Base-by-base conservation (phyloP, 768 basidiomycete species). In the Amanita pseudoporphyria region DNA sequence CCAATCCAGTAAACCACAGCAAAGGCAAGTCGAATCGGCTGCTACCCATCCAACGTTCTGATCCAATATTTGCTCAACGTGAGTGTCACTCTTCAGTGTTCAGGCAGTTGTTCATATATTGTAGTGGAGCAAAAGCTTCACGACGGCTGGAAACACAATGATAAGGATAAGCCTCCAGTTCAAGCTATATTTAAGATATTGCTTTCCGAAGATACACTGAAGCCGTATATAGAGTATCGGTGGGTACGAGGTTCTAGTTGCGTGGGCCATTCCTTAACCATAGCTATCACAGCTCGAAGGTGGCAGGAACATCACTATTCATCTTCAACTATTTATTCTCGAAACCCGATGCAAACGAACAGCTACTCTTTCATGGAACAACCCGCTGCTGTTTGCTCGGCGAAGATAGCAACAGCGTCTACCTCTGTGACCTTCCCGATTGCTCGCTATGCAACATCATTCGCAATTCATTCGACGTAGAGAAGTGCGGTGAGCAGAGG, bases 281-380 rank as follows among this genome's bases (percentile, higher is more conserved):
- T 13, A 3, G 6, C 12, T 12, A 16, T 35, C 21, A 21, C 31
- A 44, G 38, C 19, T 31, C 32, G 19, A 39, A 21, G 24, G 41
- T 42, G n/a, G 3, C 31, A 30, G 16, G 14, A 16, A 16, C 40
- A 18, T 37, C n/a, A n/a, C n/a, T 30, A 39, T 49, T 49, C 36
- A 38, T 39, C 19, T 35, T 50, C 40, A 50, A 21, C n/a, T 28
- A 3, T 7, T 31, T 39, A 44, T 52, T 57, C 39, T 53, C 55
- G 33, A 53, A 57, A 35, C 59, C 61, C 48, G 58, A 65, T 13
- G 71, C 69, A 33, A 77, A 77, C 53, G 82, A 84, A 60, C 73
- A 72, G 53, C 63, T 82, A 1, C 69, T 82, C 22, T 84, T 83
- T 57, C 82, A 84, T 60, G 82, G 82, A n/a, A 84, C 81, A 12